Base-by-base conservation (phyloP, 371 early-diverging fungal species). In the Mortierella sp. region DNA sequence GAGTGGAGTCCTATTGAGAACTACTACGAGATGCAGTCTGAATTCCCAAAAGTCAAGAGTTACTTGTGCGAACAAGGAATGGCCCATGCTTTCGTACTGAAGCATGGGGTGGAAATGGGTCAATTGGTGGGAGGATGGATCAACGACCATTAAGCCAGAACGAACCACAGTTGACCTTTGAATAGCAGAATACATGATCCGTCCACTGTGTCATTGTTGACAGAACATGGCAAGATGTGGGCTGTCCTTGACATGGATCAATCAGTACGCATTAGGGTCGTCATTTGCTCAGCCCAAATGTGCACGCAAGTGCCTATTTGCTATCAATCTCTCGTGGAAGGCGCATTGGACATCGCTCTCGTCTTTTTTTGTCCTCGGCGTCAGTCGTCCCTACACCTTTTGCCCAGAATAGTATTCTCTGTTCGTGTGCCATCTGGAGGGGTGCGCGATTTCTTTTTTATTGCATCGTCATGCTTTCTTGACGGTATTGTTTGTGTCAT, bases 1-100 rank as follows among this genome's bases (percentile, higher is more conserved):
- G 69, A 82, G 28, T 95, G 96, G 96, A 90, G 89, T 14, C 94
- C 95, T 3, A 67, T 82, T 24, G 83, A 85, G 23, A 91, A 93
- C 57, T 89, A 89, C 70, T 80, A 87, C 8, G 85, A 86, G 60
- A 91, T 95, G 90, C 73, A 69, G 41, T 58, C 82, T 9, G 70
- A 72, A 49, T 93, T 91, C 64, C 91, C 92, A 0, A 66, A 86
- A 46, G 88, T 91, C 81, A 85, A 74, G 52, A 54, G 86, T 28
- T 74, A 84, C 49, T 63, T 92, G 41, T 94, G 94, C 67, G 63
- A 85, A 21, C 82, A 88, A 41, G 84, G 86, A n/a, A 74, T 92
- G 41, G 88, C 90, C 46, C 94, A 94, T 80, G 89, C 92, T 14
- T 94, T 94, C 79, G 90, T 90, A 54, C 62, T 90, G 27, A 84